Percentiles rank a stretch among this genome's conserved stretches.
Conservation (phyloP, 176 grass and related monocot species). For the Lolium multiflorum region DNA sequence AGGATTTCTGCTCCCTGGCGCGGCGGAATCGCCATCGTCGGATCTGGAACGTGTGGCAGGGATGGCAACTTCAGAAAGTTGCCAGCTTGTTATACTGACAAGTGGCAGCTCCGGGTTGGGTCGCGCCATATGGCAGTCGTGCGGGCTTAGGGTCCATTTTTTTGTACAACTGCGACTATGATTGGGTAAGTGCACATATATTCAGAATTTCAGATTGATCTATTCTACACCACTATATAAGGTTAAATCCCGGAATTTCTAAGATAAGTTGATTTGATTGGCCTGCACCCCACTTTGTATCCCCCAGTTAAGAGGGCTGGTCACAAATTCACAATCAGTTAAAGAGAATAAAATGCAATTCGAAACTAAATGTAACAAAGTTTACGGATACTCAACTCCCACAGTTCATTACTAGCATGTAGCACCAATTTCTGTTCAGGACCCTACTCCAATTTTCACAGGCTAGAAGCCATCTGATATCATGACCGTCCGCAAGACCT, state of each 20-base stretch:
- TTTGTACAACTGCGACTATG: neutral
- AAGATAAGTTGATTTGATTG: slow-evolving; percentile 19
- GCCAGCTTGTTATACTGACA: too few species aligned
- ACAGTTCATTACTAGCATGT: neutral
- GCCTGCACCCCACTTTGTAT: neutral
- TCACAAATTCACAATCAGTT: neutral
- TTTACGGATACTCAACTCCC: neutral
- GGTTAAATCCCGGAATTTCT: neutral
- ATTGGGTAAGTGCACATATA: neutral
- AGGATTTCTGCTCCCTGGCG: too few species aligned
- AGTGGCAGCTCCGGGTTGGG: too few species aligned
- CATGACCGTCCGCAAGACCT: neutral
- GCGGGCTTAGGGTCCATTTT: too few species aligned
- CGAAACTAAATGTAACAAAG: neutral
- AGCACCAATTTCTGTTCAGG: neutral
- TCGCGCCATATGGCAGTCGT: too few species aligned
- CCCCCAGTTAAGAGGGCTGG: neutral
- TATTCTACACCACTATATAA: neutral
- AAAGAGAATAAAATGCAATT: neutral
- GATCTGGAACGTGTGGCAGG: too few species aligned
- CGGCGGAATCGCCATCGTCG: too few species aligned
- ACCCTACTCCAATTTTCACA: neutral
- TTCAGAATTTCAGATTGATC: neutral
- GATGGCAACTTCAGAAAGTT: too few species aligned
- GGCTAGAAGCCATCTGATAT: neutral